Percentiles rank a stretch among this genome's conserved stretches.
These are phyloP conservation scores for Backusella luteola DNA, from an alignment of 192 early-diverging fungal genomes.

Conservation along the genomic window DNA sequence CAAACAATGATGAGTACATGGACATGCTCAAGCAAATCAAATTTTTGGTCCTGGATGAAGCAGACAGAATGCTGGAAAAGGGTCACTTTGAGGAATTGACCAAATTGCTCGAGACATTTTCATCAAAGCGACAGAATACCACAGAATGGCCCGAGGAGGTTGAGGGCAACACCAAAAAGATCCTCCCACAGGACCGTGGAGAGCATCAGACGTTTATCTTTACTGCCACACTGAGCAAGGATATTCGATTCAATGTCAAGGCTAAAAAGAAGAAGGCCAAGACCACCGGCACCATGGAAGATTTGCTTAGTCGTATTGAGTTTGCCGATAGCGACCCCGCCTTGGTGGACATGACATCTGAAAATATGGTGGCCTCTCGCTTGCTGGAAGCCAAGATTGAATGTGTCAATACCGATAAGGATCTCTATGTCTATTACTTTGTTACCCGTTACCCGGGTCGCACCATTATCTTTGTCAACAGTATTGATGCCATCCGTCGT, in stretches of 20 bases:
- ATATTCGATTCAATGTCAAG: constrained; percentile 47
- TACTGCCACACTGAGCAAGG: constrained; percentile 81
- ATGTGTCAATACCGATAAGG: constrained; percentile 82
- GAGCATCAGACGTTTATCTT: constrained; percentile 88
- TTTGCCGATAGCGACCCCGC: constrained; percentile 74
- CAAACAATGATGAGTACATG: constrained; percentile 53
- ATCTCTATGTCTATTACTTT: constrained; percentile 86
- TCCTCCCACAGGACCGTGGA: not conserved
- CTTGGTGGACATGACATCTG: constrained; percentile 72
- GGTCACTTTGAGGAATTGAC: constrained; percentile 76
- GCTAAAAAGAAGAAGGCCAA: constrained; percentile 35
- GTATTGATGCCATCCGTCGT: constrained; percentile 89
- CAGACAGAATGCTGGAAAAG: constrained; percentile 80
- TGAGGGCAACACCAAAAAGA: constrained; percentile 5
- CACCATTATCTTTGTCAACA: constrained; percentile 95
- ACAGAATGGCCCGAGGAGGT: constrained; percentile 28
- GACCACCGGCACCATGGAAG: constrained; percentile 46
- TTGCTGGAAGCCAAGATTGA: constrained; percentile 85
- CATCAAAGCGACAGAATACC: constrained; percentile 38
- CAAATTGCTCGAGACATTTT: constrained; percentile 56
- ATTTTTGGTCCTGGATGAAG: constrained; percentile 79
- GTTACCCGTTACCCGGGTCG: constrained; percentile 81
- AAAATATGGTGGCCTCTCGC: constrained; percentile 63
- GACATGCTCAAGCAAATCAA: constrained; percentile 54
- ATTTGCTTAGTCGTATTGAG: constrained; percentile 71